phyloP scores from a whole-genome alignment of 2,329 filamentous ascomycete species.

The Furcasterigmium furcatum region DNA sequence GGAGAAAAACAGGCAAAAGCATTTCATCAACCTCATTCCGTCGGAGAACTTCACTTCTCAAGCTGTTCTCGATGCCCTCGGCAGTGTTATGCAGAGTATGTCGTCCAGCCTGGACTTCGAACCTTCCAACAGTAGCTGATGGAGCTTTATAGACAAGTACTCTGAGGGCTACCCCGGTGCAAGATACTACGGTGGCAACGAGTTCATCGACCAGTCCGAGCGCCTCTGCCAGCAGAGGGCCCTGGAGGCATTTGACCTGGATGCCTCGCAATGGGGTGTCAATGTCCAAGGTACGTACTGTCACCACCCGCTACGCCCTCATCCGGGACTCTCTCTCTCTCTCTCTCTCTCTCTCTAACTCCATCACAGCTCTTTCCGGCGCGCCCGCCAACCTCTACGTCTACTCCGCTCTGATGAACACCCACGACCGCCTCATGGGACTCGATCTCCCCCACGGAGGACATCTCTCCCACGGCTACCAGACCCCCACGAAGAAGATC shows the following conservation, averaged over 20 bases:
- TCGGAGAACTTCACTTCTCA: constrained; percentile 96
- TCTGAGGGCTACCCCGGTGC: constrained; percentile 97
- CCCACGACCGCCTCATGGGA: constrained; percentile 95
- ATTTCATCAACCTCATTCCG: constrained; percentile 96
- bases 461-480: constrained; percentile 94
- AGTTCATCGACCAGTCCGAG: constrained; percentile 92
- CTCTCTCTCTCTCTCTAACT: constrained; percentile 6
- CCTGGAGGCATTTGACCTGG: constrained; percentile 80
- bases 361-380: constrained; percentile 67
- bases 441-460: constrained; percentile 95
- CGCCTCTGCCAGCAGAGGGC: constrained; percentile 86
- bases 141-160: constrained; percentile 99
- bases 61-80: constrained; percentile 85
- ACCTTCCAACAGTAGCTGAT: no score
- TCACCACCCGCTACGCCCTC: no score
- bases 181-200: constrained; percentile 94
- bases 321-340: background rate
- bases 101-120: background rate
- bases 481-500: constrained; percentile 91
- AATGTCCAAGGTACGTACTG: constrained; percentile 72
- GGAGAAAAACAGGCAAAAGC: constrained; percentile 95
- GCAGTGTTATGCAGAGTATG: constrained; percentile 92
- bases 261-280: constrained; percentile 88
- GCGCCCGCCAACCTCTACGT: constrained; percentile 80
- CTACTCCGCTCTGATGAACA: constrained; percentile 88